Evolutionary conservation across 1,284 basidiomycete species (phyloP).

Genomic region (Sporisorium scitamineum): DNA sequence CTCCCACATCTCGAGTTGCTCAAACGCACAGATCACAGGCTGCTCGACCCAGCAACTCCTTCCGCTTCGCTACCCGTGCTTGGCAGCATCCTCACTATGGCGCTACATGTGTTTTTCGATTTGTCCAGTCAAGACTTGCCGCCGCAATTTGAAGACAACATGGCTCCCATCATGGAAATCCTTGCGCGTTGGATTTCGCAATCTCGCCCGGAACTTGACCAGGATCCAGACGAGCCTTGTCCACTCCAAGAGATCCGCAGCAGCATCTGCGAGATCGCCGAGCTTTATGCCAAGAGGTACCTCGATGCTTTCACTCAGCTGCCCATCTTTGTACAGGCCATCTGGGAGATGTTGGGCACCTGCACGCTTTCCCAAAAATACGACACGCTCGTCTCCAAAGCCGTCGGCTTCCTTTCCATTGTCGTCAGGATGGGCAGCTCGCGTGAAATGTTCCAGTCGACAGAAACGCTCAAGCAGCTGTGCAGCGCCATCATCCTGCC

Average conservation of each 20-base stretch:
- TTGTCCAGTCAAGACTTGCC: constrained; percentile 95
- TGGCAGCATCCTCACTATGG: constrained; percentile 72
- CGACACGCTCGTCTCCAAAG: constrained; percentile 91
- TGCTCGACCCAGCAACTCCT: constrained; percentile 70
- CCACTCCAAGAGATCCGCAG: constrained; percentile 88
- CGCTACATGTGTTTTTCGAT: constrained; percentile 92
- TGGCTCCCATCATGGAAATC: constrained; percentile 71
- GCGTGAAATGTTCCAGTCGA: constrained; percentile 74
- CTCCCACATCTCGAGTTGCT: constrained; percentile 79
- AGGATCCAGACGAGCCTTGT: constrained; percentile 82
- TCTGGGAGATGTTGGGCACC: constrained; percentile 87
- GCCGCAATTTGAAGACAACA: constrained; percentile 90
- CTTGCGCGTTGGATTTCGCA: constrained; percentile 64
- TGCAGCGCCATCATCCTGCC: constrained; percentile 92
- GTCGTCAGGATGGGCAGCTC: constrained; percentile 78
- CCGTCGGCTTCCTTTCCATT: constrained; percentile 89
- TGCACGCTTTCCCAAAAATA: constrained; percentile 81
- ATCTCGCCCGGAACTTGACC: constrained; percentile 51
- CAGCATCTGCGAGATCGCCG: constrained; percentile 88
- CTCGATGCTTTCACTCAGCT: constrained; percentile 86
- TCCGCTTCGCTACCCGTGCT: constrained; percentile 67
- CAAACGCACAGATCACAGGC: constrained; percentile 46
- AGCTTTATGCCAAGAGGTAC: constrained; percentile 92
- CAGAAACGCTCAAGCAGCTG: constrained; percentile 83
- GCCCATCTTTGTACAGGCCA: constrained; percentile 85